Conservation (phyloP, 805 yeast species). For the Maudiozyma turicensis region DNA sequence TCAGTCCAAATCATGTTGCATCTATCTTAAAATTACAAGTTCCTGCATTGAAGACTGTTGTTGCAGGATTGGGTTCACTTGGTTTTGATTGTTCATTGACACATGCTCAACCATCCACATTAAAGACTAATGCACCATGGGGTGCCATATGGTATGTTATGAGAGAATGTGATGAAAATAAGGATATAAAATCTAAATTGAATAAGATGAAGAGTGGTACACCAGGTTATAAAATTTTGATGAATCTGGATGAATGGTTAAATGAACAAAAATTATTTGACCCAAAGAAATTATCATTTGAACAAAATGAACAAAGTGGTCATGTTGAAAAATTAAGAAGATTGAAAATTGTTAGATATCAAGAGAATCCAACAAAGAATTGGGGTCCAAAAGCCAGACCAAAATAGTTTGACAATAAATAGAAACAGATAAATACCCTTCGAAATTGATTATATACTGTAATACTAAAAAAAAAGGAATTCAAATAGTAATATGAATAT, state of each 20-base stretch:
- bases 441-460: no score
- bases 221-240: constrained; percentile 50
- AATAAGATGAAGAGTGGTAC: constrained; percentile 39
- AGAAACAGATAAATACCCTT: background rate
- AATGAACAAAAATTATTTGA: constrained; percentile 10
- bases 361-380: constrained; percentile 83
- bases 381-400: constrained; percentile 98
- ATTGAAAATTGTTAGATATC: constrained; percentile 77
- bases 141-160: constrained; percentile 64
- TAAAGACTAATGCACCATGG: constrained; percentile 90
- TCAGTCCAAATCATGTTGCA: constrained; percentile 68
- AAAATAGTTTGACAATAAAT: constrained; percentile 9
- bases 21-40: constrained; percentile 73
- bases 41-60: constrained; percentile 62
- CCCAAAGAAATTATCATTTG: constrained; percentile 38
- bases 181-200: constrained; percentile 17
- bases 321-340: constrained; percentile 54
- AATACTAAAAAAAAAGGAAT: no score
- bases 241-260: constrained; percentile 26
- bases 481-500: no score
- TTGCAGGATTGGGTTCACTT: constrained; percentile 73
- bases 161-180: constrained; percentile 47
- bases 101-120: constrained; percentile 76
- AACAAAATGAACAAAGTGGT: constrained; percentile 47
- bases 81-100: constrained; percentile 80